Conservation (phyloP, 495 filamentous ascomycete species). For the Tuber aestivum region DNA sequence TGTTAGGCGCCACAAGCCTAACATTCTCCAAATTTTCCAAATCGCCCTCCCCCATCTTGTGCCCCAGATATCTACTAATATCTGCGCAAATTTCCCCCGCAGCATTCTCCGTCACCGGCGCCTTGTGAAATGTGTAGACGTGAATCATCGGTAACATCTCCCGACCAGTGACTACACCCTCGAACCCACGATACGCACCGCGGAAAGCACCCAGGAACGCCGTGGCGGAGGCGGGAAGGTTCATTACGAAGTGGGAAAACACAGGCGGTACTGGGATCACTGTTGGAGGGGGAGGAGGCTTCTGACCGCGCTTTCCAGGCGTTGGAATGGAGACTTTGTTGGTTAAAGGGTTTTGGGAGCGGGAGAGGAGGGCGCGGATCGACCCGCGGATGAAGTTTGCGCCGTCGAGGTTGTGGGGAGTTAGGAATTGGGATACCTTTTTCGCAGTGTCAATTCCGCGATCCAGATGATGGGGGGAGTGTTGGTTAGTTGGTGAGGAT, state of each 20-base stretch:
- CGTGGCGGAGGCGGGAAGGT: constrained; percentile 82
- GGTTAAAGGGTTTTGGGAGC: constrained; percentile 48
- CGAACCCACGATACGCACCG: constrained; percentile 67
- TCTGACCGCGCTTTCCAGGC: constrained; percentile 35
- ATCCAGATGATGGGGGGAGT: no score
- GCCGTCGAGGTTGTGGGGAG: constrained; percentile 72
- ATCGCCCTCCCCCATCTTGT: constrained; percentile 49
- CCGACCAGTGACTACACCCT: constrained; percentile 58
- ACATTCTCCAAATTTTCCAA: constrained; percentile 66
- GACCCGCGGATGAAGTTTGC: constrained; percentile 68
- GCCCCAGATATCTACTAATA: constrained; percentile 23
- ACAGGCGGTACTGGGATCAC: constrained; percentile 56
- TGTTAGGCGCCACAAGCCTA: constrained; percentile 81
- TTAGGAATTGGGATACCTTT: constrained; percentile 67
- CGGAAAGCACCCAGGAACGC: constrained; percentile 79
- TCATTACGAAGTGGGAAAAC: constrained; percentile 92
- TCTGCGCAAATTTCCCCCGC: constrained; percentile 24
- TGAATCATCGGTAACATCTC: constrained; percentile 72
- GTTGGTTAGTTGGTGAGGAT: constrained; percentile 4
- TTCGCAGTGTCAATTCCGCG: constrained; percentile 11
- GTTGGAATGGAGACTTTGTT: constrained; percentile 47
- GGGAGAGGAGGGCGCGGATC: constrained; percentile 55
- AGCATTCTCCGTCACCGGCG: constrained; percentile 17
- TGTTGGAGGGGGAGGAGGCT: constrained; percentile 45
- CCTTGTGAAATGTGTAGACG: constrained; percentile 54